Evolutionary conservation across 2,329 filamentous ascomycete species (phyloP).

Genomic region (Allantophomopsis cytisporea): DNA sequence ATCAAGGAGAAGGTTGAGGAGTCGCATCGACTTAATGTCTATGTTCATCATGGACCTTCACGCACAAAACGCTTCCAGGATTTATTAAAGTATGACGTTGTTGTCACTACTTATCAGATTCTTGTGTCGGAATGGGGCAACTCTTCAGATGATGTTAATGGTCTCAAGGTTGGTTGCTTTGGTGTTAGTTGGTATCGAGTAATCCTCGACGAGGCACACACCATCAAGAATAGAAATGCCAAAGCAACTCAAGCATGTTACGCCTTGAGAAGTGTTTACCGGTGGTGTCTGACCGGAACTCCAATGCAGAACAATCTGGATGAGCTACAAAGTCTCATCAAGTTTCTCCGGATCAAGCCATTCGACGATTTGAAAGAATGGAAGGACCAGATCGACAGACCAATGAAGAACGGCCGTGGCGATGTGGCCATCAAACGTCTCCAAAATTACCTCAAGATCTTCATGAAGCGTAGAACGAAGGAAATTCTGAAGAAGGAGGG

Average conservation of each 20-base stretch:
- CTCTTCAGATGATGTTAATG: conserved; percentile 44
- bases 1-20: conserved; percentile 68
- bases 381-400: conserved; percentile 82
- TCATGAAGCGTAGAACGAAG: conserved; percentile 98
- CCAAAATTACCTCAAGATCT: conserved; percentile 74
- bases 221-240: conserved; percentile 95
- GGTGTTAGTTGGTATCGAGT: conserved; percentile 90
- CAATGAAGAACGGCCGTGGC: conserved; percentile 81
- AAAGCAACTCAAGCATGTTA: conserved; percentile 91
- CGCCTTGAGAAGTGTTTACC: conserved; percentile 70
- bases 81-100: conserved; percentile 78
- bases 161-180: conserved; percentile 69
- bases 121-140: conserved; percentile 79
- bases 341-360: conserved; percentile 82
- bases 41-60: conserved; percentile 80
- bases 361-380: conserved; percentile 78
- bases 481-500: conserved; percentile 86
- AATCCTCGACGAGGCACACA: conserved; percentile 92
- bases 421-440: conserved; percentile 79
- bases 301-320: conserved; percentile 98
- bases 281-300: conserved; percentile 93
- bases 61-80: conserved; percentile 69
- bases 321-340: conserved; percentile 85
- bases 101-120: conserved; percentile 95
- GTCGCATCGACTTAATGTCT: conserved; percentile 61